A percentile compares a stretch with the other conserved stretches of the same genome.
These are phyloP conservation scores for Candida glaebosa DNA, from an alignment of 805 yeast genomes.

Conservation along the genomic window DNA sequence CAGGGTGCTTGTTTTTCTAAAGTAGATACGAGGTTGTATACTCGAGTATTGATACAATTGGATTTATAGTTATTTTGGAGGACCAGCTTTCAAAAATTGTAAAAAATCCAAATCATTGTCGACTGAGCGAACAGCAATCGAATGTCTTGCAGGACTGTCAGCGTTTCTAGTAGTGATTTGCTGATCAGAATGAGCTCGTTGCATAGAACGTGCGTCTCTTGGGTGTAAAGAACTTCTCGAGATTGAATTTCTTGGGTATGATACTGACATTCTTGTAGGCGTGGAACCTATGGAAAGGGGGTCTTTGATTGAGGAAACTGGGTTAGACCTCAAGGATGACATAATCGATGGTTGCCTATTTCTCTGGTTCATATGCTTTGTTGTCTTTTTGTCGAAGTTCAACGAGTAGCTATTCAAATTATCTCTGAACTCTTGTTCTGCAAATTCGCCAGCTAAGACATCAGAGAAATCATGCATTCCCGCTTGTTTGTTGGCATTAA, in stretches of 20 bases:
- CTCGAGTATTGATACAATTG: neutral
- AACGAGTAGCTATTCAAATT: conserved; percentile 29
- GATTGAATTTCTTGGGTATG: neutral
- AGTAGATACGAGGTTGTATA: neutral
- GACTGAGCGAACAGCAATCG: neutral
- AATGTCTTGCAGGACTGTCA: conserved; percentile 1
- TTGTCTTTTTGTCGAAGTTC: conserved; percentile 14
- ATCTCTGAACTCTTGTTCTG: conserved; percentile 25
- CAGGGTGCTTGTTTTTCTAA: neutral
- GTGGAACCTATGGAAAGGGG: neutral
- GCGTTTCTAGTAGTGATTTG: neutral
- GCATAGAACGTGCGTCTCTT: neutral
- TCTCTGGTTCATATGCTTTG: conserved; percentile 3
- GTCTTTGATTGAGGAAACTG: conserved; percentile 1
- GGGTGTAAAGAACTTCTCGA: conserved; percentile 1
- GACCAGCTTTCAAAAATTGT: conserved; percentile 44
- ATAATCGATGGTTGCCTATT: conserved; percentile 4
- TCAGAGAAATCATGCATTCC: conserved; percentile 35
- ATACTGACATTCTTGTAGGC: neutral
- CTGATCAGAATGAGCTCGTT: neutral
- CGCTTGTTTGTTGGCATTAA: conserved; percentile 4
- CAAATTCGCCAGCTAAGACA: conserved; percentile 27
- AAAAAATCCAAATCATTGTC: conserved; percentile 43
- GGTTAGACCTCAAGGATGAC: conserved; percentile 2
- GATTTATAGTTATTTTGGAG: conserved; percentile 3